Evolutionary conservation across 345 rosid genomes (phyloP).

Genomic region (Aquilaria malaccensis): DNA sequence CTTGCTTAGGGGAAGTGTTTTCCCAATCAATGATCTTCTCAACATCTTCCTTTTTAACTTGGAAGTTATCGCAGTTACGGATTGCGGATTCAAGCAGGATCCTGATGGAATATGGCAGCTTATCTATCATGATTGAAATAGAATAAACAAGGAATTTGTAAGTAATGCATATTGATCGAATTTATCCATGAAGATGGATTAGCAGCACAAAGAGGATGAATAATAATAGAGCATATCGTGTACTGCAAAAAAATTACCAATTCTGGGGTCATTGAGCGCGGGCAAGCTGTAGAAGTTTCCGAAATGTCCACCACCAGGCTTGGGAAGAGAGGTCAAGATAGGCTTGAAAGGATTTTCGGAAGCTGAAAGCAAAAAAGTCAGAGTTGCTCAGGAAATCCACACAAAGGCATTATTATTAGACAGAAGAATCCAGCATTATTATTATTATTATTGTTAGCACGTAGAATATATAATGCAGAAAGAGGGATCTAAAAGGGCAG

Average conservation of each 20-base stretch:
- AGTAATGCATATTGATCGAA: too few species aligned
- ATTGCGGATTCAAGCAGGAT: slow-evolving; percentile 95
- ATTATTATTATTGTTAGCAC: neutral
- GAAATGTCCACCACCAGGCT: slow-evolving; percentile 95
- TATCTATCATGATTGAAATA: slow-evolving; percentile 38
- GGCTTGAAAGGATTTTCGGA: slow-evolving; percentile 76
- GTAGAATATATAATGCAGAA: neutral
- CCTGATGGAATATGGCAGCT: slow-evolving; percentile 86
- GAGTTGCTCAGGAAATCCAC: neutral
- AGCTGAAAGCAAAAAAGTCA: slow-evolving; percentile 42
- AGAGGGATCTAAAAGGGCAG: slow-evolving; percentile 9
- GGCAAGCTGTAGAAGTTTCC: slow-evolving; percentile 94
- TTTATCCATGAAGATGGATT: too few species aligned
- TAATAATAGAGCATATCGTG: neutral
- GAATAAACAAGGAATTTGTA: slow-evolving; percentile 3
- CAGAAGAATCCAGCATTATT: too few species aligned
- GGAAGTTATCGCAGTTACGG: slow-evolving; percentile 95
- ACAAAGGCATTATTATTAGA: neutral
- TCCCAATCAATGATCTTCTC: slow-evolving; percentile 98
- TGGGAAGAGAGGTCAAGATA: slow-evolving; percentile 73
- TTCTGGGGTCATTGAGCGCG: slow-evolving; percentile 90
- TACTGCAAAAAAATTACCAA: slow-evolving; percentile 40
- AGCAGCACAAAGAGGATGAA: too few species aligned
- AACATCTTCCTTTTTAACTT: slow-evolving; percentile 84
- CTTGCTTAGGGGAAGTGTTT: slow-evolving; percentile 79